These are phyloP conservation scores for Martensiomyces pterosporus DNA, from an alignment of 192 early-diverging fungal species.

Conservation along the genomic window DNA sequence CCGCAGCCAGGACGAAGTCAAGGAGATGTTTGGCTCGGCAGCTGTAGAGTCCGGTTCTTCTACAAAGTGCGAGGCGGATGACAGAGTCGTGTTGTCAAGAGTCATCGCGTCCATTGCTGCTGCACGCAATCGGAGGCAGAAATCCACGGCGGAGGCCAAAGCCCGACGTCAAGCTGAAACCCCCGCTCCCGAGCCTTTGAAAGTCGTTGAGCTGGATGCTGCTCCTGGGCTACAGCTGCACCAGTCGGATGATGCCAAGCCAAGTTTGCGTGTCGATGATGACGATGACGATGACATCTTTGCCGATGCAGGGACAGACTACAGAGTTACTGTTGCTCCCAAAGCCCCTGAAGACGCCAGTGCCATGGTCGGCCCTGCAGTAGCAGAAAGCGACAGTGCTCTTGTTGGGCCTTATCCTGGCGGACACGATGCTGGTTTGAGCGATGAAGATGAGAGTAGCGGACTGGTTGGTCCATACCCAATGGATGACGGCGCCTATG, in stretches of 20 bases:
- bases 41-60: neutral
- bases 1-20: slow-evolving; percentile 70
- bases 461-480: neutral
- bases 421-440: neutral
- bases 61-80: neutral
- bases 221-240: too few species aligned
- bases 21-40: slow-evolving; percentile 5
- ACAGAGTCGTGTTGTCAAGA: slow-evolving; percentile 18
- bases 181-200: too few species aligned
- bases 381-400: neutral
- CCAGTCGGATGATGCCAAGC: too few species aligned
- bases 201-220: too few species aligned
- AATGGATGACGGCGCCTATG: too few species aligned
- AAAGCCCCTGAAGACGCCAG: neutral
- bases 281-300: slow-evolving; percentile 75
- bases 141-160: too few species aligned
- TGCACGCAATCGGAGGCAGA: too few species aligned
- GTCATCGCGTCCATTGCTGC: slow-evolving; percentile 47
- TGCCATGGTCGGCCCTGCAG: neutral
- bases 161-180: too few species aligned
- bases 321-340: slow-evolving; percentile 40
- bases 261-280: too few species aligned
- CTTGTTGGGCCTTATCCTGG: neutral
- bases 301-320: slow-evolving; percentile 78
- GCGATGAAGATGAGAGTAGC: too few species aligned